Percentiles rank a stretch among this genome's conserved stretches.
Conservation (phyloP, 148 eudicot species). For the Rhododendron molle region DNA sequence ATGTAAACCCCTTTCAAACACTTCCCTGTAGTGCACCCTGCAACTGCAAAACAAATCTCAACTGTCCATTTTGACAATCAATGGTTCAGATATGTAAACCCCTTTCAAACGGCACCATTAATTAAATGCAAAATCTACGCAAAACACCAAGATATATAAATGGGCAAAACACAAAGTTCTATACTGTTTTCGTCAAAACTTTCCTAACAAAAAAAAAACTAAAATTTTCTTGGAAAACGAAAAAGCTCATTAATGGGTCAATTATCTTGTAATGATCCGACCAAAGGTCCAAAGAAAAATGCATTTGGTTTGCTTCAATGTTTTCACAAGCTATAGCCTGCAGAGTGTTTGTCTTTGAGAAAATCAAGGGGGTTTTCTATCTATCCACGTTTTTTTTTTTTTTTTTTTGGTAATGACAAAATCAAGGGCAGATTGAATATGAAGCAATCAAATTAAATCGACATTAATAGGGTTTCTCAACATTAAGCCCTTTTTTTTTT, state of each 20-base stretch:
- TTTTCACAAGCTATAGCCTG: constrained; percentile 28
- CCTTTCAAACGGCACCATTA: not conserved
- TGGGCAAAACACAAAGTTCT: constrained; percentile 5
- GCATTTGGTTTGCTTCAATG: not conserved
- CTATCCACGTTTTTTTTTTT: too few species aligned
- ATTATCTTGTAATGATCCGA: not conserved
- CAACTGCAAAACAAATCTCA: too few species aligned
- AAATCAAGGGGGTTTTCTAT: too few species aligned
- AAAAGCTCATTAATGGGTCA: constrained; percentile 1
- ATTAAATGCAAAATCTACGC: not conserved
- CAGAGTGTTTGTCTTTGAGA: constrained; percentile 13
- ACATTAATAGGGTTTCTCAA: not conserved
- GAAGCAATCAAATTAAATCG: not conserved
- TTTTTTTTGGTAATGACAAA: too few species aligned
- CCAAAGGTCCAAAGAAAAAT: not conserved
- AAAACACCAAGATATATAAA: not conserved
- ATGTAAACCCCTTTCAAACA: not conserved
- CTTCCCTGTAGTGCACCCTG: too few species aligned
- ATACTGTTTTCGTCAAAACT: not conserved
- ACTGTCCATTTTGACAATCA: too few species aligned
- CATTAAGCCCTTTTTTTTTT: not conserved
- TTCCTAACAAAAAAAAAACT: not conserved
- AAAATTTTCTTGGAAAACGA: not conserved
- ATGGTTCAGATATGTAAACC: too few species aligned
- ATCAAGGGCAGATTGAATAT: not conserved